Evolutionary conservation across 1,284 basidiomycete species (phyloP).

Genomic region (Ceratobasidium sp.): DNA sequence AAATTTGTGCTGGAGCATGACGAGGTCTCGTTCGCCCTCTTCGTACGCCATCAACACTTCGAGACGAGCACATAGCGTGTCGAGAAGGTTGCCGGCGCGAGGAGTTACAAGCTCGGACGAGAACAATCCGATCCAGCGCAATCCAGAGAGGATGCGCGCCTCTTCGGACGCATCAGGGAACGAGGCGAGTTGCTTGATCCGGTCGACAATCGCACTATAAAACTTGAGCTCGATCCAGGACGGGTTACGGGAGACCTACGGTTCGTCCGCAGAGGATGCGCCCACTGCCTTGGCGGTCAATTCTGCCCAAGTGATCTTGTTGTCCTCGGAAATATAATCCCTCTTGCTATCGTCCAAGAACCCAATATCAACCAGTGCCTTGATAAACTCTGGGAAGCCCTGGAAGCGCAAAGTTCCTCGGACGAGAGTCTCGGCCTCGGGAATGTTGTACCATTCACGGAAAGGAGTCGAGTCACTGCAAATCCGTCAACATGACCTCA

Average conservation of each 20-base stretch:
- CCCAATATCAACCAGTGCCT: slow-evolving; percentile 85
- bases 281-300: slow-evolving; percentile 82
- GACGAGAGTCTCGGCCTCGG: slow-evolving; percentile 91
- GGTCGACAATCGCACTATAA: slow-evolving; percentile 66
- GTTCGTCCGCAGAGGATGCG: slow-evolving; percentile 72
- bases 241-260: slow-evolving; percentile 54
- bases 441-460: slow-evolving; percentile 85
- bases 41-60: slow-evolving; percentile 94
- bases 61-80: slow-evolving; percentile 91
- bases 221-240: slow-evolving; percentile 37
- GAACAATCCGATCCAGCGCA: slow-evolving; percentile 95
- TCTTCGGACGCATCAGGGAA: slow-evolving; percentile 77
- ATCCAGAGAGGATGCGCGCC: slow-evolving; percentile 80
- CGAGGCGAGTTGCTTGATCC: slow-evolving; percentile 69
- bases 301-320: slow-evolving; percentile 75
- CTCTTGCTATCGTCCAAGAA: slow-evolving; percentile 82
- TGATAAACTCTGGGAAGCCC: slow-evolving; percentile 98
- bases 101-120: slow-evolving; percentile 69
- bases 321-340: slow-evolving; percentile 75
- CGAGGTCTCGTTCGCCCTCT: slow-evolving; percentile 90
- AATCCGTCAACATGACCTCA: not conserved
- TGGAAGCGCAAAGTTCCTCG: slow-evolving; percentile 96
- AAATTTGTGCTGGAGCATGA: slow-evolving; percentile 98
- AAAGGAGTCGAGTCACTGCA: slow-evolving; percentile 83
- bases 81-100: slow-evolving; percentile 77